A percentile compares a stretch with the other conserved stretches of the same genome.
phyloP scores from a whole-genome alignment of 495 filamentous ascomycete genomes.

The Delitschia confertaspora region DNA sequence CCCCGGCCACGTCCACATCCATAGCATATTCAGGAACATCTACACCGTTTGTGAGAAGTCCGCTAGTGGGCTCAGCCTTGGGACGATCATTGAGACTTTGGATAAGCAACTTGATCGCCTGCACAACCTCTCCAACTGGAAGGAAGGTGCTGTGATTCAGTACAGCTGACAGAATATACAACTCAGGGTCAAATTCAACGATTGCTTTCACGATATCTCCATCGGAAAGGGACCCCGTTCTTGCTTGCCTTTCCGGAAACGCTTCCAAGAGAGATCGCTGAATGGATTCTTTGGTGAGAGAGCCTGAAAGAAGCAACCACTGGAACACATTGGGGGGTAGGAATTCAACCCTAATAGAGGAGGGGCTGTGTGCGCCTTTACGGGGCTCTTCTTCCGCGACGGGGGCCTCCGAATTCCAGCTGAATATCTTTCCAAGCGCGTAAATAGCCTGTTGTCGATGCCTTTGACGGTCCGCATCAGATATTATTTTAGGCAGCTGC shows the following conservation, averaged over 20 bases:
- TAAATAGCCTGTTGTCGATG: conserved; percentile 41
- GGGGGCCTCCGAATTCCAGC: conserved; percentile 1
- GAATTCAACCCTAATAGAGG: conserved; percentile 25
- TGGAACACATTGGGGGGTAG: conserved; percentile 33
- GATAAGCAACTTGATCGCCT: conserved; percentile 35
- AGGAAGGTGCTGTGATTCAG: conserved; percentile 25
- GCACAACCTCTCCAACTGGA: conserved; percentile 38
- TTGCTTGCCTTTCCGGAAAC: neutral
- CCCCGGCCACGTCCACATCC: conserved; percentile 24
- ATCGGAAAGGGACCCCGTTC: conserved; percentile 6
- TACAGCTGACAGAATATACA: conserved; percentile 31
- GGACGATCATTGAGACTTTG: conserved; percentile 28
- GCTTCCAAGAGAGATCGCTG: conserved; percentile 21
- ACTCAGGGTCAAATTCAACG: conserved; percentile 30
- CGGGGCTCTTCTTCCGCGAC: conserved; percentile 27
- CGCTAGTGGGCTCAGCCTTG: neutral
- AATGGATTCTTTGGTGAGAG: conserved; percentile 27
- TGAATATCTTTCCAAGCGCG: conserved; percentile 48
- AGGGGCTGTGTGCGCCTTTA: conserved; percentile 14
- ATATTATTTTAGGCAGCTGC: conserved; percentile 12
- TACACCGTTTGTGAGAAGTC: conserved; percentile 24
- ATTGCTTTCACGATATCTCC: conserved; percentile 34
- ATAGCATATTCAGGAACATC: conserved; percentile 10
- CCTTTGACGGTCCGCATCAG: conserved; percentile 17
- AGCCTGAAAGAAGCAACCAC: conserved; percentile 32